Base-by-base conservation (phyloP, 495 filamentous ascomycete genomes). In the Trichoderma parareesei region DNA sequence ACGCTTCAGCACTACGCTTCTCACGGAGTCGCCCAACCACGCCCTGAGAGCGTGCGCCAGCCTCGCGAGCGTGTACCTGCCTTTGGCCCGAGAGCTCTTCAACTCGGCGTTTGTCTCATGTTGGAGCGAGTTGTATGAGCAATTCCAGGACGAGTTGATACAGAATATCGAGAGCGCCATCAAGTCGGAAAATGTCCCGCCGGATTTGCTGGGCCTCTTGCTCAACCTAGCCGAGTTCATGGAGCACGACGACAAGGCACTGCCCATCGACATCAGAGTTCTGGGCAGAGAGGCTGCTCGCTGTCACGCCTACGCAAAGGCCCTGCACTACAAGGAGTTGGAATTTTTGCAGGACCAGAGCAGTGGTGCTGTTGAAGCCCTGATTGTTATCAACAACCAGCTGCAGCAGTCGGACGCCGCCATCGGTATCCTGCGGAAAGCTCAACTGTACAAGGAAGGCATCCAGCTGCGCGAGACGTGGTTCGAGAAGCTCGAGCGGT, bases 321-420 rank as follows among this genome's bases (percentile, higher is more conserved):
- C 94, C 10, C 82, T 99, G 20, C 94, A 99, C 68, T 99, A 98
- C 79, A 99, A 99, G 70, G 94, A 99, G 73, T 81, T 99, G 2
- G 94, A 99, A 69, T 99, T 98, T 71, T 87, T 97, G 59, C 92
- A 97, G 68, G 95, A 99, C 70, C 94, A 97, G 69, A 96, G 91
- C 67, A 88, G 91, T n/a, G 89, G 87, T 64, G 92, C 95, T 16
- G 94, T 98, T 2, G 94, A 99, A 74, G 94, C 95, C 5, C 78
- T 99, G 60, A 99, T 99, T 63, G 93, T 91, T 13, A 98, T 99
- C 76, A 98, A 98, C 77, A 98, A 98, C 69, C 92, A 97, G 71
- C 82, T 98, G 7, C 94, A 98, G 71, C 94, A 98, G 71, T 95
- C 91, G 10, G 94, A 98, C 75, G 94, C 94, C 18, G 94, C 94